A percentile compares a stretch with the other conserved stretches of the same genome.
phyloP scores from a whole-genome alignment of 2,329 filamentous ascomycete species.

The Proliferodiscus dingleyae region DNA sequence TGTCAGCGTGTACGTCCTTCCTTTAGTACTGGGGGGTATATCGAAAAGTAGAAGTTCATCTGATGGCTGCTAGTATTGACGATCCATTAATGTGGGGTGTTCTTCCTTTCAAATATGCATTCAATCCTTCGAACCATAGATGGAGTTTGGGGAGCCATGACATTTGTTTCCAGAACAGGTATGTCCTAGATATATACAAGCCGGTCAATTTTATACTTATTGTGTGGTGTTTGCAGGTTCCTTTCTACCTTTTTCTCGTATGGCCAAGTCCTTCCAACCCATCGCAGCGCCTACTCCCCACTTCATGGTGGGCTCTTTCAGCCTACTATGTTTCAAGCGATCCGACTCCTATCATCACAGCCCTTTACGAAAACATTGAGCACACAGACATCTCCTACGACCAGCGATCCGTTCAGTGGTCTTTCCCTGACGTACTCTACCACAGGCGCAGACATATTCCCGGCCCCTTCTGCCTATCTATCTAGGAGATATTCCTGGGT shows the following conservation, averaged over 20 bases:
- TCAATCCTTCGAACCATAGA: slow-evolving; percentile 69
- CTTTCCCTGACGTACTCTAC: slow-evolving; percentile 55
- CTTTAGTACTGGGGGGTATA: no score
- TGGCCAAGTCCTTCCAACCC: slow-evolving; percentile 87
- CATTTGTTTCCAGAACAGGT: slow-evolving; percentile 89
- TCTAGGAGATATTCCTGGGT: slow-evolving; percentile 75
- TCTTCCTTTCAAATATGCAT: slow-evolving; percentile 68
- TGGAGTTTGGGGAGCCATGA: slow-evolving; percentile 93
- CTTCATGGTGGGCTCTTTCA: slow-evolving; percentile 79
- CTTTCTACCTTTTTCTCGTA: slow-evolving; percentile 76
- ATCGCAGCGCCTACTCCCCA: slow-evolving; percentile 71
- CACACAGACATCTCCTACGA: slow-evolving; percentile 9
- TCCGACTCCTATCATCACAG: slow-evolving; percentile 69
- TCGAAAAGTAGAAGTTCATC: background rate
- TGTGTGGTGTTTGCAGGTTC: slow-evolving; percentile 46
- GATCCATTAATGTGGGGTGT: slow-evolving; percentile 94
- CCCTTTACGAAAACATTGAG: slow-evolving; percentile 37
- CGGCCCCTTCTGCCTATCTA: slow-evolving; percentile 66
- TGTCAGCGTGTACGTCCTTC: slow-evolving; percentile 74
- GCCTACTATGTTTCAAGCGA: slow-evolving; percentile 78
- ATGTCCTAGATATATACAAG: no score
- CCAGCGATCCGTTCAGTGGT: slow-evolving; percentile 51
- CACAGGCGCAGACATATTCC: slow-evolving; percentile 59
- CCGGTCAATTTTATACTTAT: no score
- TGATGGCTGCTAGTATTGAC: slow-evolving; percentile 62